Evolutionary conservation across 1,284 basidiomycete species (phyloP).

Genomic region (Ceratobasidium sp.): DNA sequence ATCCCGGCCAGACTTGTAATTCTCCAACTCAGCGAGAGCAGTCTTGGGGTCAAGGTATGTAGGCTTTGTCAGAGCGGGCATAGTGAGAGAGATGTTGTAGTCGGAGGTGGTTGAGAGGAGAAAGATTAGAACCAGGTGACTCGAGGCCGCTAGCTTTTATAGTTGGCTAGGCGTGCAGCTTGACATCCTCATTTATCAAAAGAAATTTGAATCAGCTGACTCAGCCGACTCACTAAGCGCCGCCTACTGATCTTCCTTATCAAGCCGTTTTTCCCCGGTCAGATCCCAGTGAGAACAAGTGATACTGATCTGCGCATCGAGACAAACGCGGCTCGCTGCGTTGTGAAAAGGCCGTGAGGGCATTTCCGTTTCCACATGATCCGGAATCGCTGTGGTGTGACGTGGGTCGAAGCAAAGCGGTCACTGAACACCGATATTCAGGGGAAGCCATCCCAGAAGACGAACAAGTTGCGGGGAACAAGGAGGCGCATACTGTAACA

Average conservation of each 20-base stretch:
- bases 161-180: neutral
- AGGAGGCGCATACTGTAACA: too few relatives aligned
- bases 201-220: conserved; percentile 37
- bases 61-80: conserved; percentile 37
- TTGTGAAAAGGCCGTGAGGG: neutral
- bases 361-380: too few relatives aligned
- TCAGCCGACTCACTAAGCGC: neutral
- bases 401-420: too few relatives aligned
- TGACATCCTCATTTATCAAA: conserved; percentile 25
- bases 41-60: conserved; percentile 69
- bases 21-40: conserved; percentile 80
- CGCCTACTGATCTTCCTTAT: neutral
- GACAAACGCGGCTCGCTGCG: too few relatives aligned
- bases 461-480: too few relatives aligned
- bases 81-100: neutral
- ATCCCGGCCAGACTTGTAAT: conserved; percentile 80
- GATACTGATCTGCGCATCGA: too few relatives aligned
- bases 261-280: neutral
- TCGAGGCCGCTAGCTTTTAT: conserved; percentile 8
- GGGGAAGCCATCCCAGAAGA: too few relatives aligned
- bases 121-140: conserved; percentile 1
- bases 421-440: too few relatives aligned
- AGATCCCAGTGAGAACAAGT: neutral
- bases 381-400: too few relatives aligned
- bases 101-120: conserved; percentile 22